These are phyloP conservation scores for Salix brachista DNA, from an alignment of 345 rosid genomes.

Conservation along the genomic window DNA sequence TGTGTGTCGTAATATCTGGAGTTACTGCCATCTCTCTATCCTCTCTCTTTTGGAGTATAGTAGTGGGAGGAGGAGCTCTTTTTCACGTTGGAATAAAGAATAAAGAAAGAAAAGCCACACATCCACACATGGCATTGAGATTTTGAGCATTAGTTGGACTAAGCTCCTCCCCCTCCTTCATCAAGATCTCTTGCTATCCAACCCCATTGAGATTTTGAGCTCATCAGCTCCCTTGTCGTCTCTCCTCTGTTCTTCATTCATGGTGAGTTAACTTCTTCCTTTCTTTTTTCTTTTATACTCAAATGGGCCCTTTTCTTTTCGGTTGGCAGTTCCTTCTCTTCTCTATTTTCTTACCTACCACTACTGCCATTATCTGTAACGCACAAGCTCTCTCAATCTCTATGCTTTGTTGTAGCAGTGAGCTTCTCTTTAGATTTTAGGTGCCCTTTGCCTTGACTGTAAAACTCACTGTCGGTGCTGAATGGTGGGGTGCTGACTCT, in stretches of 20 bases:
- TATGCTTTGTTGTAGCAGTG: neutral
- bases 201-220: neutral
- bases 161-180: neutral
- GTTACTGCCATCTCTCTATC: too few species aligned
- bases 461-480: conserved; percentile 4
- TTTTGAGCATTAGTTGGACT: neutral
- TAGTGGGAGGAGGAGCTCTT: neutral
- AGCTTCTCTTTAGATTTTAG: neutral
- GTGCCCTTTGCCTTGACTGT: neutral
- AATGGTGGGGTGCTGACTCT: neutral
- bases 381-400: neutral
- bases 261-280: neutral
- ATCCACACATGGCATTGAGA: neutral
- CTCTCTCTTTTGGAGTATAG: too few species aligned
- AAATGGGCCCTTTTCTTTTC: neutral
- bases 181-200: neutral
- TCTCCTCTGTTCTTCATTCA: neutral
- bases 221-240: neutral
- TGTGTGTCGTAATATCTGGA: too few species aligned
- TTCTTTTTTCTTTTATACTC: neutral
- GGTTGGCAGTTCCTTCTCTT: neutral
- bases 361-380: neutral
- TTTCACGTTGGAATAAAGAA: neutral
- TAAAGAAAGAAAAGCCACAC: neutral
- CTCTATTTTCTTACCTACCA: neutral